Evolutionary conservation across 148 eudicot genomes (phyloP).

Genomic region (Diospyros lotus): DNA sequence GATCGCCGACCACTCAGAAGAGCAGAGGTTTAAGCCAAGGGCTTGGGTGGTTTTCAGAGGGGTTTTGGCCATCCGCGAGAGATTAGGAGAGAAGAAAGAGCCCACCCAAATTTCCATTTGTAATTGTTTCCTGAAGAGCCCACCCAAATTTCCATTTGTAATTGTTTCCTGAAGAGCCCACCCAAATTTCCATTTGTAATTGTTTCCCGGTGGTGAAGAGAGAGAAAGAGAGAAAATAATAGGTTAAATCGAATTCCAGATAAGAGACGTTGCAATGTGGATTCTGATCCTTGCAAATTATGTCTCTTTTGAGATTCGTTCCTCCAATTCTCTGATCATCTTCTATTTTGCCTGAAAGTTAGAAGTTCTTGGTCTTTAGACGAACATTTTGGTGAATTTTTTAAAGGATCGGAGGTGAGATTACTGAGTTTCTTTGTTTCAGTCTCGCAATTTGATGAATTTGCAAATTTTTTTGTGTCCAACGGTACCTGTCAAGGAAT

Average conservation of each 20-base stretch:
- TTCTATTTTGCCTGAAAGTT: constrained; percentile 19
- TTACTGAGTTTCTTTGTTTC: background rate
- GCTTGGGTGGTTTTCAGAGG: constrained; percentile 55
- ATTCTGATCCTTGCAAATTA: background rate
- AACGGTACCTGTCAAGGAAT: background rate
- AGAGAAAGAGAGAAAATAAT: constrained; percentile 13
- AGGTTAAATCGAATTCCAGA: constrained; percentile 18
- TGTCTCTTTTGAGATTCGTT: constrained; percentile 9
- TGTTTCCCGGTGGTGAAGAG: background rate
- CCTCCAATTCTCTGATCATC: constrained; percentile 16
- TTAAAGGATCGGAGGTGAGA: constrained; percentile 16
- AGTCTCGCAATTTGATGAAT: background rate
- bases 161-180: constrained; percentile 6
- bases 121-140: constrained; percentile 6
- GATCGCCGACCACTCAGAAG: too few relatives aligned
- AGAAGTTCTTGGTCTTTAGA: background rate
- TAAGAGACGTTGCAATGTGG: constrained; percentile 10
- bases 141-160: background rate
- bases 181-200: background rate
- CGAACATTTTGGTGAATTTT: background rate
- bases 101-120: constrained; percentile 9
- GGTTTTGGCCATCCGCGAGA: constrained; percentile 46
- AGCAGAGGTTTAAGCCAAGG: constrained; percentile 56
- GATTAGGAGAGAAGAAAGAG: constrained; percentile 30
- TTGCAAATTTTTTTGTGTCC: background rate